A percentile compares a stretch with the other conserved stretches of the same genome.
These are phyloP conservation scores for Rhizophagus clarus DNA, from an alignment of 192 early-diverging fungal species.

Conservation along the genomic window DNA sequence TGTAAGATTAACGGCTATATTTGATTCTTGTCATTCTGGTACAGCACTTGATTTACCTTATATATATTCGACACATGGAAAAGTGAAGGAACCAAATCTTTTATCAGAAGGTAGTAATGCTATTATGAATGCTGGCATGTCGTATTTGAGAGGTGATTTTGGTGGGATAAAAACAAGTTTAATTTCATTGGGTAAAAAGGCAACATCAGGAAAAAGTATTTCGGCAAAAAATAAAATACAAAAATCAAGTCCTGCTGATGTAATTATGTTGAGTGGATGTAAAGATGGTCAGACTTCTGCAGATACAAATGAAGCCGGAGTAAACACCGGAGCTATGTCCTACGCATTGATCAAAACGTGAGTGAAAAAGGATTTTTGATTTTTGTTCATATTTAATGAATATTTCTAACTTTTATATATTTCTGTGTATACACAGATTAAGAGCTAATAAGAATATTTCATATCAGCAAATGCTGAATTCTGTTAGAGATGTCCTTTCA, in stretches of 20 bases:
- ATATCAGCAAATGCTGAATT: slow-evolving; percentile 72
- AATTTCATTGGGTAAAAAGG: slow-evolving; percentile 49
- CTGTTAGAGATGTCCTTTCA: slow-evolving; percentile 64
- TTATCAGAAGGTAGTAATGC: slow-evolving; percentile 50
- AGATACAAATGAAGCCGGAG: slow-evolving; percentile 64
- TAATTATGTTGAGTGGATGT: slow-evolving; percentile 82
- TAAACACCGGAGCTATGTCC: slow-evolving; percentile 75
- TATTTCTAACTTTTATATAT: slow-evolving; percentile 30
- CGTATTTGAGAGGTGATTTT: slow-evolving; percentile 52
- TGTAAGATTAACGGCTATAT: slow-evolving; percentile 77
- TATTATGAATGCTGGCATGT: slow-evolving; percentile 47
- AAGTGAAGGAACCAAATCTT: slow-evolving; percentile 51
- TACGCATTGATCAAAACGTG: slow-evolving; percentile 67
- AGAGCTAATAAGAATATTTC: slow-evolving; percentile 58
- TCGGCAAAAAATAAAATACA: slow-evolving; percentile 27
- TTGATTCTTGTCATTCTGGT: slow-evolving; percentile 87
- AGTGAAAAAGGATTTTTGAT: not conserved
- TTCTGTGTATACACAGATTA: slow-evolving; percentile 41
- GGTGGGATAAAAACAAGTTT: slow-evolving; percentile 44
- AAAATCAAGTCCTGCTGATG: slow-evolving; percentile 65
- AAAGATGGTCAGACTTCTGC: slow-evolving; percentile 85
- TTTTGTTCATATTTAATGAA: not conserved
- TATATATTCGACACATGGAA: slow-evolving; percentile 71
- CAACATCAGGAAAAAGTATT: slow-evolving; percentile 39
- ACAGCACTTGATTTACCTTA: slow-evolving; percentile 81